These are phyloP conservation scores for Botrytis cinerea DNA, from an alignment of 2,329 filamentous ascomycete genomes.

Conservation along the genomic window DNA sequence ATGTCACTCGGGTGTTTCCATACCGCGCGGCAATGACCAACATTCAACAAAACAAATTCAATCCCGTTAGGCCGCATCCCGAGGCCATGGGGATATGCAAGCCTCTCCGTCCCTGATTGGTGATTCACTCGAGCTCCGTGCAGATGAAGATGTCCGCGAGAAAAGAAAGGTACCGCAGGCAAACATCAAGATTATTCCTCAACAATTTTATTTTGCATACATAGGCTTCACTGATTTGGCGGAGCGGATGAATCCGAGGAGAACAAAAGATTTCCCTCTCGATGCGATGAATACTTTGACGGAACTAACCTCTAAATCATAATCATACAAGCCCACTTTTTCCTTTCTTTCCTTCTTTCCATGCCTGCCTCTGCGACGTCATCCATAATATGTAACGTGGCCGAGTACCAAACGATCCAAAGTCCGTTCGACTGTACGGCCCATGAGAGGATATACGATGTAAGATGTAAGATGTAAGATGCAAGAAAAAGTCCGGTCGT, in stretches of 20 bases:
- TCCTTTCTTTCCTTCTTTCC: background rate
- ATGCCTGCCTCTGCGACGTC: background rate
- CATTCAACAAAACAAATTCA: conserved; percentile 11
- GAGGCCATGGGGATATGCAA: background rate
- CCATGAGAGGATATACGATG: background rate
- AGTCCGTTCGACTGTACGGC: background rate
- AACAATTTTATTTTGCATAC: background rate
- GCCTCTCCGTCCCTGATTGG: background rate
- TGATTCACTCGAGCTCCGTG: background rate
- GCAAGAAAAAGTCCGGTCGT: background rate
- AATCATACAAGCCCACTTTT: background rate
- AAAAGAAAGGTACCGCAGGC: background rate
- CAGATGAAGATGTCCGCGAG: conserved; percentile 8
- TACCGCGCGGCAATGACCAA: background rate
- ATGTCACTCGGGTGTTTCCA: conserved; percentile 2
- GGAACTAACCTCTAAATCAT: background rate
- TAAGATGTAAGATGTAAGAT: background rate
- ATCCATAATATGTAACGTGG: background rate
- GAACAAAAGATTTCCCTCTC: background rate
- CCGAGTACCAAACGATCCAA: background rate
- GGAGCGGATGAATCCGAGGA: background rate
- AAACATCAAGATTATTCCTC: background rate
- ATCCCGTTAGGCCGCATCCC: conserved; percentile 11
- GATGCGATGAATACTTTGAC: background rate
- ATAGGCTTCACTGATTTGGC: background rate